Base-by-base conservation (phyloP, 1,139 yeast genomes). In the Zygosaccharomyces sapae region DNA sequence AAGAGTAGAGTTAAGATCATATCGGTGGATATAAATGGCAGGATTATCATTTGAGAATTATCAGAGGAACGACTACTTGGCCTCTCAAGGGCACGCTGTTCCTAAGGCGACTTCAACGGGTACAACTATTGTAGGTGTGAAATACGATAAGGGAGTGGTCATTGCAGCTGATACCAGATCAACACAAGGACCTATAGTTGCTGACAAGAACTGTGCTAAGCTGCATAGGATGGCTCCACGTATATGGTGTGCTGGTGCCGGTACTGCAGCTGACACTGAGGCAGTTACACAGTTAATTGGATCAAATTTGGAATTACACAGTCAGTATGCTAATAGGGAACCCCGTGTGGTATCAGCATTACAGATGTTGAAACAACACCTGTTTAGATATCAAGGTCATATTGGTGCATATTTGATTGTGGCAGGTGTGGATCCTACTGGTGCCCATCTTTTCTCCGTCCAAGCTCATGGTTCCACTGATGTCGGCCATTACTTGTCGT, bases 221-320 rank as follows among this genome's bases (percentile, higher is more conserved):
- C 75, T 92, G 55, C 98, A 92, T 71, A 74, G 95, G 61, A 79
- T 92, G 59, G 79, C 97, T 2, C 96, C 98, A 9, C 79, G 78
- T 64, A 92, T 92, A 63, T 92, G 98, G 98, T 92, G 97, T 80
- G 97, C 97, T 47, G 98, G 98, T 60, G 98, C 98, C 3, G 98
- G 98, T 68, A 92, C 98, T 16, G 98, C 98, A 38, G 98, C 98
- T n/a, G 98, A 92, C 67, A 92, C 97, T 7, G 97, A 92, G 67
- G 97, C 97, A 0, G 95, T 94, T 7, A 92, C 98, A 5, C 96
- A 88, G 68, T 75, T 92, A 65, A 89, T 89, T 59, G 81, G 89
- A 25, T 87, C 96, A 43, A 90, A 90, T 67, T 74, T 92, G 57
- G 98, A 92, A 69, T 74, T 92, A 55, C 98, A 90, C 69, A 75